Evolutionary conservation across 352 stramenopile species (phyloP), one percentile per base, ranked within the genome.

Genomic region (Globisporangium solare): DNA sequence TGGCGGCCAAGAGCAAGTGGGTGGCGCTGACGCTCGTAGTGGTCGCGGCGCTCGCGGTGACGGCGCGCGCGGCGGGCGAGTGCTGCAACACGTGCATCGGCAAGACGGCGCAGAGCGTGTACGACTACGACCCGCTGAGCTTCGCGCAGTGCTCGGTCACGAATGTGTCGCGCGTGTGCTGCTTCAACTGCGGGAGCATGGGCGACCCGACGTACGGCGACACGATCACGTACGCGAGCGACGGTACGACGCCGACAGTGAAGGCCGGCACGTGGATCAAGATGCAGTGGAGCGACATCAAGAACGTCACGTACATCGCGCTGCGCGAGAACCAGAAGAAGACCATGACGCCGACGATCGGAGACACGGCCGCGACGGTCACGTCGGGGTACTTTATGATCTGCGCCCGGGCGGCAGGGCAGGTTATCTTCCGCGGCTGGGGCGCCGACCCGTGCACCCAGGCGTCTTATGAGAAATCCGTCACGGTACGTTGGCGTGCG

Each of bases 11-110:
- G 39, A n/a, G 39, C 13, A 21, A 47, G 45, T 37, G 7, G 43
- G 20, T 51, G 32, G 18, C 15, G 31, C 13, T 40, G 27, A 27
- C 40, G 47, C 32, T 51, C 21, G 21, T 55, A 1, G 35, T 53
- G 47, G 35, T 61, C 13, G n/a, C 35, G 47, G 20, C 37, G 21
- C 13, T 18, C 24, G 20, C 37, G 14, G 2, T 27, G 17, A 31
- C 31, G 20, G 54, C 31, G 15, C 40, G 53, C 1, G 2, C 5
- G 20, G 58, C 27, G 4, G 27, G 10, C 5, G 27, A 64, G 58
- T 89, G 79, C 66, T 89, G 79, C 60, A 71, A 51, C 54, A 87
- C 62, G 32, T 89, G 79, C 54, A 89, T 89, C 60, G 79, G 76
- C 58, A 88, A 89, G 58, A 68, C 70, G 31, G 65, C 79, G 39